Base-by-base conservation (phyloP, 1,284 basidiomycete species). In the Meripilus lineatus region DNA sequence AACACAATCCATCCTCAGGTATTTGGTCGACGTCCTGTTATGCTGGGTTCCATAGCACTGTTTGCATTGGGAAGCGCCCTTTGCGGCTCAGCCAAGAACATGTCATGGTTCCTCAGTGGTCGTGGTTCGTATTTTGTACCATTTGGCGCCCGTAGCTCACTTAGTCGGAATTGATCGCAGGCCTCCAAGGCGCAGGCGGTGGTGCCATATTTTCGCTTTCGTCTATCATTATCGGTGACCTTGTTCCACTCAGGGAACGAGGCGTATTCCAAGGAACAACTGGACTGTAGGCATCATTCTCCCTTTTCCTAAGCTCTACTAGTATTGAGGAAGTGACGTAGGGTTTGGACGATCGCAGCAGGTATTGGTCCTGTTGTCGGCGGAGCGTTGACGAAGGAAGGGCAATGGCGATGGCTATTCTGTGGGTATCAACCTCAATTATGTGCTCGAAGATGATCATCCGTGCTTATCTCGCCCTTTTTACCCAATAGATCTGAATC, bases 131-230 rank as follows among this genome's bases (percentile, higher is more conserved):
- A 26, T 30, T 21, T 5, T 13, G n/a, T n/a, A n/a, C n/a, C n/a
- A n/a, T n/a, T n/a, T n/a, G n/a, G n/a, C n/a, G n/a, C n/a, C n/a
- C n/a, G n/a, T n/a, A n/a, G n/a, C n/a, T n/a, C n/a, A n/a, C n/a
- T n/a, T n/a, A n/a, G n/a, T n/a, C n/a, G n/a, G n/a, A n/a, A n/a
- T n/a, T n/a, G n/a, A n/a, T n/a, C n/a, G n/a, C n/a, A n/a, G n/a
- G n/a, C n/a, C n/a, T n/a, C n/a, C n/a, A n/a, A n/a, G 72, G 72
- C 4, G 49, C 71, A 22, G 72, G 72, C n/a, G 68, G 66, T 3
- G 72, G 70, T 8, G 68, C 65, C 2, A 65, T 68, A 38, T 55
- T 65, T n/a, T 55, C 63, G 0, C 51, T 69, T 3, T 55, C 61
- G 18, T 61, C 67, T 22, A 71, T 72, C 38, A 58, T 71, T 42